Conservation (phyloP, 257 asterid species). For the Catharanthus roseus region DNA sequence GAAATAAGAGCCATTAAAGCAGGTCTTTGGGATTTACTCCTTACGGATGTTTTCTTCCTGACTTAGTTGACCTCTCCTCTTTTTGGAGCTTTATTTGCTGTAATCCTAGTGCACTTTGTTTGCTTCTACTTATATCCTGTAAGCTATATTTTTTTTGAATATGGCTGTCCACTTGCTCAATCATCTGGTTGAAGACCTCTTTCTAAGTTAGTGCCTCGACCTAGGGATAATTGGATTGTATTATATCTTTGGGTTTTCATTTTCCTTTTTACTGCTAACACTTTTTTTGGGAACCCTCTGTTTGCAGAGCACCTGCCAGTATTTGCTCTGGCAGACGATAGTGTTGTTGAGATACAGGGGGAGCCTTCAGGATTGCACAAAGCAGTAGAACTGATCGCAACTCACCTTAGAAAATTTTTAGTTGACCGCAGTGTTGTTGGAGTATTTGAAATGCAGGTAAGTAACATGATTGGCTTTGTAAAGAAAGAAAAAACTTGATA, state of each 20-base stretch:
- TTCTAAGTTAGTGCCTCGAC: not conserved
- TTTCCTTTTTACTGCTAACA: constrained; percentile 3
- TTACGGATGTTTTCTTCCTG: not conserved
- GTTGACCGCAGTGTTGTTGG: constrained; percentile 87
- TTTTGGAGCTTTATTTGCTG: not conserved
- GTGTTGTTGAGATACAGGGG: constrained; percentile 92
- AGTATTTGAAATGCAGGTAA: constrained; percentile 73
- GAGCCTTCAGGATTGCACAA: constrained; percentile 63
- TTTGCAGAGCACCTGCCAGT: constrained; percentile 70
- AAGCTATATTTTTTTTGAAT: not conserved
- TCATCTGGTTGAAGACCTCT: not conserved
- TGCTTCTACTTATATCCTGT: not conserved
- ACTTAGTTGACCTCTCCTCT: not conserved
- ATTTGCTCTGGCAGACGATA: constrained; percentile 78
- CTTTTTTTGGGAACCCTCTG: constrained; percentile 14
- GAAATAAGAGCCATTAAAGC: not conserved
- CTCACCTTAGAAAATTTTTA: constrained; percentile 77
- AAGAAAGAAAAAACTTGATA: not conserved
- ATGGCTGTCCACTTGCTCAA: not conserved
- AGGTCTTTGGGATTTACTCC: not conserved
- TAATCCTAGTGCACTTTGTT: not conserved
- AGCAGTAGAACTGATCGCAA: constrained; percentile 75
- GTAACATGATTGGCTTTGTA: constrained; percentile 16
- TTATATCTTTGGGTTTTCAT: not conserved
- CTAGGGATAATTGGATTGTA: not conserved